Percentiles rank a stretch among this genome's conserved stretches.
Evolutionary conservation across 306 rosid species (phyloP).

Genomic region (Lathyrus aphaca): DNA sequence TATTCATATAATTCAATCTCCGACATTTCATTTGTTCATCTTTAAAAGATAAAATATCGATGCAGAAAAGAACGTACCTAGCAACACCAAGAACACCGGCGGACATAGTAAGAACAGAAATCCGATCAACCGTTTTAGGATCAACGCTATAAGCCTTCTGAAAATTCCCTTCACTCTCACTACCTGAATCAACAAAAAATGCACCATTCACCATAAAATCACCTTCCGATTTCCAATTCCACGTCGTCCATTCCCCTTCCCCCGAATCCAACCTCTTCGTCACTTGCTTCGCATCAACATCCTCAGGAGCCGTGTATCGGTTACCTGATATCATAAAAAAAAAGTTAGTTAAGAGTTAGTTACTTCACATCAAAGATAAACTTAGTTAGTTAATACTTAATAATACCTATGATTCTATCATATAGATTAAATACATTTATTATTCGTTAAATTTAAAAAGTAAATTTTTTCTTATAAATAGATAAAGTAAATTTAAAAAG

Average conservation of each 20-base stretch:
- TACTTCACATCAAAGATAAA: no score
- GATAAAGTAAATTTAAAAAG: no score
- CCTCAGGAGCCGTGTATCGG: slow-evolving; percentile 58
- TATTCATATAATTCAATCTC: no score
- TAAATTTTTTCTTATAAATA: no score
- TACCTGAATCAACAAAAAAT: slow-evolving; percentile 71
- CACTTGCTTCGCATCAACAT: slow-evolving; percentile 69
- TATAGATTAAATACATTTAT: no score
- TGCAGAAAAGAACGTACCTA: slow-evolving; percentile 42
- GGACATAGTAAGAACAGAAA: slow-evolving; percentile 63
- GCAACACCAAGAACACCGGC: slow-evolving; percentile 86
- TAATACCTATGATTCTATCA: no score
- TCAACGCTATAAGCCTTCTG: slow-evolving; percentile 75
- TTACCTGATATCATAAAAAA: neutral
- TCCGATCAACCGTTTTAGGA: slow-evolving; percentile 66
- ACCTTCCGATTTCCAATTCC: slow-evolving; percentile 93
- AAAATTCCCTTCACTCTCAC: slow-evolving; percentile 49
- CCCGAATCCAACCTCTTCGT: slow-evolving; percentile 70
- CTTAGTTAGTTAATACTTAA: no score
- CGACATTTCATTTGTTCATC: no score
- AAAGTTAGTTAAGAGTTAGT: neutral
- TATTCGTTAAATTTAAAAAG: no score
- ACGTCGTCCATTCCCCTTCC: slow-evolving; percentile 62
- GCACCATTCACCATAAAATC: slow-evolving; percentile 84
- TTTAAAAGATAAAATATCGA: no score